Conservation (phyloP, 495 filamentous ascomycete species). For the Penicillium antarcticum region DNA sequence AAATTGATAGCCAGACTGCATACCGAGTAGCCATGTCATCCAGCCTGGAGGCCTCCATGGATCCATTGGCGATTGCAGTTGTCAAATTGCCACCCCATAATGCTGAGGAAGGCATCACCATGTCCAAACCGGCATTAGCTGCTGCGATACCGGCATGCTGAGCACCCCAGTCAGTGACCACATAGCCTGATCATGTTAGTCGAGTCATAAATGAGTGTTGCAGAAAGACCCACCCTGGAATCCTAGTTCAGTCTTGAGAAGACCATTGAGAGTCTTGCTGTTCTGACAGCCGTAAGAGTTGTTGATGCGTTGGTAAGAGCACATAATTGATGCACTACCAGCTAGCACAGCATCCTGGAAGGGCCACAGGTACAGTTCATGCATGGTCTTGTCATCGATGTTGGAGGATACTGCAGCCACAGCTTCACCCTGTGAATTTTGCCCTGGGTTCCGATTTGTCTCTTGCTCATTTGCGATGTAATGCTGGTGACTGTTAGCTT, state of each 20-base stretch:
- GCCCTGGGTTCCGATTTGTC: slow-evolving; percentile 54
- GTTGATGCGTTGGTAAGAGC: slow-evolving; percentile 62
- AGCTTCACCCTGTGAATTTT: slow-evolving; percentile 29
- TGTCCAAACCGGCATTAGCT: slow-evolving; percentile 56
- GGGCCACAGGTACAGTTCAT: slow-evolving; percentile 69
- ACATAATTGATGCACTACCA: slow-evolving; percentile 55
- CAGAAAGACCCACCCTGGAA: slow-evolving; percentile 49
- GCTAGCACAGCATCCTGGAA: slow-evolving; percentile 55
- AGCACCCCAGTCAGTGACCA: slow-evolving; percentile 57
- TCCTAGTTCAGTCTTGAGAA: slow-evolving; percentile 59
- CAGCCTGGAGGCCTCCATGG: slow-evolving; percentile 39
- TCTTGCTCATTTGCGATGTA: slow-evolving; percentile 81
- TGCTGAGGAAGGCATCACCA: slow-evolving; percentile 51
- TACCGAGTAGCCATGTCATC: slow-evolving; percentile 61
- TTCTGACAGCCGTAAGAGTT: slow-evolving; percentile 68
- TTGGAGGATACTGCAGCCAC: slow-evolving; percentile 53
- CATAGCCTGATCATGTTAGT: slow-evolving; percentile 39
- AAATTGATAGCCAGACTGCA: slow-evolving; percentile 2
- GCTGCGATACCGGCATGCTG: slow-evolving; percentile 54
- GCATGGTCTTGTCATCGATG: slow-evolving; percentile 66
- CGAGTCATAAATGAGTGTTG: slow-evolving; percentile 47
- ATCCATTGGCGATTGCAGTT: slow-evolving; percentile 51
- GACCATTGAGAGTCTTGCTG: slow-evolving; percentile 50
- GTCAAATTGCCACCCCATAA: slow-evolving; percentile 46
- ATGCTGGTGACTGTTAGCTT: slow-evolving; percentile 63